These are phyloP conservation scores for Aegilops longissima DNA, from an alignment of 176 grass and related monocot genomes.

Conservation along the genomic window DNA sequence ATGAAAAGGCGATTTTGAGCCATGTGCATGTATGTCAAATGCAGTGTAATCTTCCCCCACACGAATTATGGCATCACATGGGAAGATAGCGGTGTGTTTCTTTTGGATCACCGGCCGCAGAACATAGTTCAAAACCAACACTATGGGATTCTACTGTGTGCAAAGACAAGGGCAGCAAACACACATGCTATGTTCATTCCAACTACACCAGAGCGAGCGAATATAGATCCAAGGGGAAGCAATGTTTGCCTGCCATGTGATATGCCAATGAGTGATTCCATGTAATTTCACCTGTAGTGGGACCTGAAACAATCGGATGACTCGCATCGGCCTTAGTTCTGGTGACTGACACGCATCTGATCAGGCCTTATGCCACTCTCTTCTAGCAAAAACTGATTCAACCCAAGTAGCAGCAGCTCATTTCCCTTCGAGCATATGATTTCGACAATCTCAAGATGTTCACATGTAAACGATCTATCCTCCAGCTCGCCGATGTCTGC, in stretches of 20 bases:
- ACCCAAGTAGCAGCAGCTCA: not conserved
- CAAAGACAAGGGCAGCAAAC: no score
- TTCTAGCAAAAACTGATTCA: not conserved
- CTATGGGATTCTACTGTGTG: not conserved
- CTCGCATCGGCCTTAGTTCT: not conserved
- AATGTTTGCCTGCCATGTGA: not conserved
- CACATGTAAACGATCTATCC: conserved; percentile 28
- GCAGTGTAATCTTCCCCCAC: no score
- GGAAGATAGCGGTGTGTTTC: not conserved
- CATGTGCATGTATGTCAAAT: no score
- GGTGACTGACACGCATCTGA: not conserved
- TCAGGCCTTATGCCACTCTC: not conserved
- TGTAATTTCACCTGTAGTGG: not conserved
- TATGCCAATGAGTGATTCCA: not conserved
- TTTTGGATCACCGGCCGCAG: not conserved
- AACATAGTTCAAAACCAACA: not conserved
- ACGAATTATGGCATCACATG: no score
- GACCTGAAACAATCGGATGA: not conserved
- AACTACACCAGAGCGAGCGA: not conserved
- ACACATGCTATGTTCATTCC: not conserved
- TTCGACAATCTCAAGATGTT: conserved; percentile 14
- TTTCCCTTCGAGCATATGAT: not conserved
- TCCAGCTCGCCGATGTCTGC: not conserved
- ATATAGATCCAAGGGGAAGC: not conserved
- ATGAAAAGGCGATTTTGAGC: no score